Evolutionary conservation across 192 early-diverging fungal species (phyloP), one percentile per base, ranked within the genome.

Genomic region (Backusella luteola): DNA sequence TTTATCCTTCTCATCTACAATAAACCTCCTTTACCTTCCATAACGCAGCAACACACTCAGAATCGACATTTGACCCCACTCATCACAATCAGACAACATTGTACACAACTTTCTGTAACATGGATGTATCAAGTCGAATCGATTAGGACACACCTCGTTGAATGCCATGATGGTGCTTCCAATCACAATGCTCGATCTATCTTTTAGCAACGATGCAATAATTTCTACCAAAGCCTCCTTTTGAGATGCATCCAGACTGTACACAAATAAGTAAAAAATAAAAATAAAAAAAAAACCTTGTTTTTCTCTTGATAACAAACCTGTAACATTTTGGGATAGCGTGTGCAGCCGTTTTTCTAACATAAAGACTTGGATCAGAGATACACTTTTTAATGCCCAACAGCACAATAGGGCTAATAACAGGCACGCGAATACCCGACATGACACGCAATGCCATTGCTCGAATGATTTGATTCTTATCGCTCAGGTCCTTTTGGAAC

Each of bases 391-490:
- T 94, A 69, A 99, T 91, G 1, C 94, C 95, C 74, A 98, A 80
- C 83, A 97, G 88, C 6, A 96, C 94, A 82, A 99, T 94, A 36
- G 96, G 91, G 46, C 93, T 92, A 77, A 98, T 98, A 12, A 97
- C 90, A 6, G 90, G 95, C 29, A 98, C 95, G 63, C 94, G 89
- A 76, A 98, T 99, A 67, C 95, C 94, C 34, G 93, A 94, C 94
- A 99, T 93, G 17, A 98, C 98, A 35, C 97, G 88, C 71, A 99
- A 83, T 0, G 98, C 95, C 94, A 98, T 96, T 3, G 94, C 96
- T 34, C 98, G 87, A 67, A 99, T 97, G 42, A 96, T 88, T 56
- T 94, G 95, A 85, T 96, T 98, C 76, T 88, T 86, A 76, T 99
- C 98, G 5, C 92, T 88, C 32, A 99, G 82, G 80, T 99, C 98